phyloP scores from a whole-genome alignment of 2,329 filamentous ascomycete genomes.

The Fusarium sp. region DNA sequence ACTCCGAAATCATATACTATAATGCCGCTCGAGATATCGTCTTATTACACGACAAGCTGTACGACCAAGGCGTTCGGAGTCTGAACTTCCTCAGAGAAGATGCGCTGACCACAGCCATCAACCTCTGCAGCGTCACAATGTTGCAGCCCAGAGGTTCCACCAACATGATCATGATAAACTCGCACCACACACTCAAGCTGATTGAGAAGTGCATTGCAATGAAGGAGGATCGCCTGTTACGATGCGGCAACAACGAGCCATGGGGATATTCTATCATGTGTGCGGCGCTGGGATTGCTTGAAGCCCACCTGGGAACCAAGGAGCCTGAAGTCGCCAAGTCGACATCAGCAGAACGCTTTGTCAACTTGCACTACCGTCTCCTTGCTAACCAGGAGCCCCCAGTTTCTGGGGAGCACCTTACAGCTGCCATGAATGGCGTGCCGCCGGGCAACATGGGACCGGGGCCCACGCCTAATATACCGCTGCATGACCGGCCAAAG shows the following conservation, averaged over 20 bases:
- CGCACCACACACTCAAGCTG: conserved; percentile 67
- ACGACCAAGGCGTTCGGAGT: conserved; percentile 65
- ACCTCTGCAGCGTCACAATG: conserved; percentile 68
- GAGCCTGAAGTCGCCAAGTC: conserved; percentile 66
- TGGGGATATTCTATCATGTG: conserved; percentile 73
- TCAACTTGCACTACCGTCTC: conserved; percentile 66
- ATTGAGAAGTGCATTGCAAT: conserved; percentile 68
- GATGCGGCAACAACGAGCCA: conserved; percentile 71
- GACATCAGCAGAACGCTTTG: conserved; percentile 66
- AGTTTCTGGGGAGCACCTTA: conserved; percentile 45
- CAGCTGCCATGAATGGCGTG: conserved; percentile 36
- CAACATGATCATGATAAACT: conserved; percentile 70
- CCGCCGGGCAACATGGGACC: conserved; percentile 39
- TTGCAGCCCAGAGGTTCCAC: conserved; percentile 67
- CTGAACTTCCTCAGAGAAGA: conserved; percentile 70
- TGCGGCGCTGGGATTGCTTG: conserved; percentile 65
- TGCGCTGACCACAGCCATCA: conserved; percentile 67
- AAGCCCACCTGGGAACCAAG: conserved; percentile 67
- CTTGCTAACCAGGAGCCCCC: conserved; percentile 63
- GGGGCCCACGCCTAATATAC: conserved; percentile 44
- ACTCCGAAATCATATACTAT: conserved; percentile 71
- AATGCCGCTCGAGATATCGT: conserved; percentile 70
- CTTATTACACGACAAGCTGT: conserved; percentile 68
- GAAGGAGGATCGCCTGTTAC: conserved; percentile 68
- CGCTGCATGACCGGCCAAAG: conserved; percentile 51